Evolutionary conservation across 169 alveolate species (phyloP), one percentile per base, ranked within the genome.

Genomic region (Prorocentrum cordatum): DNA sequence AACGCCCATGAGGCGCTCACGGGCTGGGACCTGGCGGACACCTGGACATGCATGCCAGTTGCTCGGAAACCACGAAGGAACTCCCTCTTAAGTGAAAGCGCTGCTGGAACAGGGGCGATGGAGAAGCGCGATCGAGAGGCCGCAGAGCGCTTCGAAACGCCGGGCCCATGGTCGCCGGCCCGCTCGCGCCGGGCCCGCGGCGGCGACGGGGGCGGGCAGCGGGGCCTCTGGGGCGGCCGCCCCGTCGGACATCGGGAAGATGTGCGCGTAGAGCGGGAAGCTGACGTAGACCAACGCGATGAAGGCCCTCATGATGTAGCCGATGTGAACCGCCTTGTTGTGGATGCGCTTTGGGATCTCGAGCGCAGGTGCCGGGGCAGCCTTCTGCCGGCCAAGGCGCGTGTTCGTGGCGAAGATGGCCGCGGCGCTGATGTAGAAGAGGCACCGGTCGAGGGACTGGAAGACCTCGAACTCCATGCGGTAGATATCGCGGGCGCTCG

Each of bases 291-390:
- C 54, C 80, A 61, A 27, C 68, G 80, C 91, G 38, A 82, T 82
- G 80, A 82, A 82, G 39, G 64, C 39, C 80, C 68, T 62, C 70
- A 82, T 45, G 80, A 64, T 58, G 91, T 82, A 82, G 59, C 91
- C 91, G 72, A 82, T 61, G 80, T 72, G 39, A 54, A 45, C 24
- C 31, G 39, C 84, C 6, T 38, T 14, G 70, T 33, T 50, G 45
- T 45, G 64, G 39, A n/a, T n/a, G n/a, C 68, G 35, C 68, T 58
- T 58, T 9, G 68, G 68, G 35, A 58, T 58, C 68, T 58, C 24
- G 68, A 58, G 24, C 36, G 24, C 16, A 7, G 68, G 24, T n/a
- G n/a, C 2, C 68, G 68, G 68, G 32, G 24, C 68, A 14, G 24
- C 68, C 68, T 58, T 58, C 6, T n/a, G 36, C 68, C 68, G 24